phyloP scores from a whole-genome alignment of 1,139 yeast species.

The Pichia sp. region DNA sequence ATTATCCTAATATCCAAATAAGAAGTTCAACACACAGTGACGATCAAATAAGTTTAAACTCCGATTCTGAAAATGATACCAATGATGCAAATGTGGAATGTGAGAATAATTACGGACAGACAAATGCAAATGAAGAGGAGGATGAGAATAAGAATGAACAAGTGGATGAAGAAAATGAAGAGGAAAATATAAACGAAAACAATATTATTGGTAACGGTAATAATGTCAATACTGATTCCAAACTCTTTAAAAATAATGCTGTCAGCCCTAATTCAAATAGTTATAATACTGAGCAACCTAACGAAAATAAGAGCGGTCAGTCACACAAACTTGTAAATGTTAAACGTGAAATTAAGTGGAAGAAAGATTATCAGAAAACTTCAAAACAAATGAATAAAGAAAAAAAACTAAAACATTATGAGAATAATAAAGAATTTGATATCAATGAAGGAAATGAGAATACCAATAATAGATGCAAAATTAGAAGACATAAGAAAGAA shows the following conservation, averaged over 20 bases:
- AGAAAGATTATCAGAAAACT: neutral
- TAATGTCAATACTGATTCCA: too few relatives aligned
- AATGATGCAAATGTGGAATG: too few relatives aligned
- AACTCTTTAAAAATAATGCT: too few relatives aligned
- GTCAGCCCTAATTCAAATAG: too few relatives aligned
- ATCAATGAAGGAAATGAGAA: neutral
- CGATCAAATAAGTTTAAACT: too few relatives aligned
- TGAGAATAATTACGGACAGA: too few relatives aligned
- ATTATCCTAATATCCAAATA: neutral
- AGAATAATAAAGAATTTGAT: neutral
- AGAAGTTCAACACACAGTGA: too few relatives aligned
- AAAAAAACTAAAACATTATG: neutral
- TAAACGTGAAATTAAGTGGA: constrained; percentile 5
- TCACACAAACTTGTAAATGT: neutral
- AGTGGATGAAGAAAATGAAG: neutral
- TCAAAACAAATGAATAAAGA: too few relatives aligned
- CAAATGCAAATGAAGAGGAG: too few relatives aligned
- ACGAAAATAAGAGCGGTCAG: neutral
- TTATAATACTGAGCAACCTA: neutral
- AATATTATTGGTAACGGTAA: neutral
- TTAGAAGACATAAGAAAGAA: neutral
- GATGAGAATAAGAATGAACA: neutral
- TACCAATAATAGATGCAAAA: neutral
- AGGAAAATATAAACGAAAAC: neutral
- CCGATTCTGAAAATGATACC: too few relatives aligned